These are phyloP conservation scores for Yamagishiella unicocca DNA, from an alignment of 139 green algal genomes.

Conservation along the genomic window DNA sequence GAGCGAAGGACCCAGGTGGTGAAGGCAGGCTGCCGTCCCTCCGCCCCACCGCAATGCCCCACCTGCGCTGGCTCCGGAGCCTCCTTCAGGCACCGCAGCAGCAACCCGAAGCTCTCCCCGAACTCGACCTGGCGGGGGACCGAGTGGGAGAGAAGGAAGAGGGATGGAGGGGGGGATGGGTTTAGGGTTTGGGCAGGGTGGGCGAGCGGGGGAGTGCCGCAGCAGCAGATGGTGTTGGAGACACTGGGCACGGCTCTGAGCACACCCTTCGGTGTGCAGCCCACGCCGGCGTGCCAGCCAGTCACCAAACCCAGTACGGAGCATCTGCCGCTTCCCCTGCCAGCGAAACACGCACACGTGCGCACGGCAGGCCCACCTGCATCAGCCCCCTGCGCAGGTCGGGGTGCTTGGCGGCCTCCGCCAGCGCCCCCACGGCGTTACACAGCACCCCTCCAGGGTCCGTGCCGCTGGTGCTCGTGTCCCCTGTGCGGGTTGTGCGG, in stretches of 20 bases:
- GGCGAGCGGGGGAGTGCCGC: too few relatives aligned
- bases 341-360: neutral
- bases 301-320: too few relatives aligned
- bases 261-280: too few relatives aligned
- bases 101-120: conserved; percentile 1
- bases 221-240: too few relatives aligned
- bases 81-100: neutral
- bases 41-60: neutral
- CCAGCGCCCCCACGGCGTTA: conserved; percentile 11
- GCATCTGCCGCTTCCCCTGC: too few relatives aligned
- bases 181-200: too few relatives aligned
- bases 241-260: too few relatives aligned
- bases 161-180: too few relatives aligned
- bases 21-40: neutral
- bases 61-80: conserved; percentile 16
- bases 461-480: neutral
- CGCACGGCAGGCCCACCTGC: neutral
- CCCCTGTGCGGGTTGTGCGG: too few relatives aligned
- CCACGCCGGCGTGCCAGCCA: too few relatives aligned
- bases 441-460: conserved; percentile 15
- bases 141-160: too few relatives aligned
- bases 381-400: neutral
- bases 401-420: conserved; percentile 16
- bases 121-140: conserved; percentile 8
- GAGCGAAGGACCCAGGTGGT: neutral